Evolutionary conservation across 1,139 yeast genomes (phyloP), one percentile per base, ranked within the genome.

Genomic region (Lodderomyces oxycetoniae): DNA sequence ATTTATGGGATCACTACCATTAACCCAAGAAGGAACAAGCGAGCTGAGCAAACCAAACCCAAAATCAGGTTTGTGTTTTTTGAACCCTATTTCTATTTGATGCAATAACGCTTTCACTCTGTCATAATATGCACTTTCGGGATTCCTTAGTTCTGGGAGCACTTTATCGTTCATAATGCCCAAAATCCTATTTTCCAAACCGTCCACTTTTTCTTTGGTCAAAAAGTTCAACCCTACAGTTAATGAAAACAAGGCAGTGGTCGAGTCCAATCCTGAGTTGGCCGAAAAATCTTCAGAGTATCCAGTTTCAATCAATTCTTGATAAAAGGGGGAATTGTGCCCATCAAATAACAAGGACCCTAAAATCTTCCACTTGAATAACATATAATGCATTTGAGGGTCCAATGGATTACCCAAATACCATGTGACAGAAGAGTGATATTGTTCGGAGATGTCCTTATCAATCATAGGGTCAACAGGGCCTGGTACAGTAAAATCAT

Each of bases 141-240:
- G 50, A 4, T 53, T 46, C 12, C 49, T 54, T 14, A 75, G 54
- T 26, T 71, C 71, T 2, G 75, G 71, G 10, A 67, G 34, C 5
- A 66, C 63, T 17, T 55, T 57, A 2, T 48, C 42, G 0, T 38
- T 36, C 11, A 80, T 56, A 12, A 75, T 64, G 1, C 60, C 58
- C 12, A 55, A 43, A 4, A 87, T 68, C 9, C 67, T 69, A 0
- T 49, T 46, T 37, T 75, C 74, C 22, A 77, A 61, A 14, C 52
- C 57, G 2, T 64, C 59, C 2, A 74, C 67, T 30, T 77, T 74
- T 20, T 70, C 70, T 24, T 65, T 57, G 5, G 73, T 58, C 33
- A 88, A 66, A 8, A 94, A 95, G 51, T 84, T 93, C 21, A 87
- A 66, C 4, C 99, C 99, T 38, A 91, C 64, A 2, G 95, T 82